Percentiles rank a stretch among this genome's conserved stretches.
These are phyloP conservation scores for Arthrinium phaeospermum DNA, from an alignment of 2,329 filamentous ascomycete species.

Conservation along the genomic window DNA sequence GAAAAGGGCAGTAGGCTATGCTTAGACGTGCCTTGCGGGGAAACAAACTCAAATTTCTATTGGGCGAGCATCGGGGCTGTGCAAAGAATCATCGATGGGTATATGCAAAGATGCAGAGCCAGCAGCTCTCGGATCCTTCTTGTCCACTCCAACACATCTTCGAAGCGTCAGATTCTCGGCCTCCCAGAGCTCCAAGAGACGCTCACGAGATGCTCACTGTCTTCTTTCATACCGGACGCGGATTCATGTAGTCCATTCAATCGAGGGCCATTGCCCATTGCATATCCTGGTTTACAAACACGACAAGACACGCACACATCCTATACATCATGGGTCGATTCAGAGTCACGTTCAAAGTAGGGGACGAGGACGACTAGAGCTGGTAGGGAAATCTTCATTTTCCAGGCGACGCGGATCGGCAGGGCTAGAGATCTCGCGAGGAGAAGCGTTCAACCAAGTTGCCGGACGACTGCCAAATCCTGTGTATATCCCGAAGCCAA, in stretches of 20 bases:
- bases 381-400: slow-evolving; percentile 20
- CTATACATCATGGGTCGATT: neutral
- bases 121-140: neutral
- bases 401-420: slow-evolving; percentile 16
- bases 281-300: too few relatives aligned
- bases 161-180: neutral
- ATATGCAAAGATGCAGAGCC: neutral
- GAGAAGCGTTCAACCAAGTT: slow-evolving; percentile 22
- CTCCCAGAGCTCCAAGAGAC: neutral
- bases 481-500: slow-evolving; percentile 25
- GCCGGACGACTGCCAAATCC: slow-evolving; percentile 21
- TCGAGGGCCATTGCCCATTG: neutral
- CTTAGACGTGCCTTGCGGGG: slow-evolving; percentile 1
- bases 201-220: neutral
- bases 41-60: slow-evolving; percentile 14
- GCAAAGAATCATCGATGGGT: slow-evolving; percentile 13
- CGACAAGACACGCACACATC: neutral
- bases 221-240: neutral
- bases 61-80: slow-evolving; percentile 5
- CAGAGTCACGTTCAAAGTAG: neutral
- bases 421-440: slow-evolving; percentile 20
- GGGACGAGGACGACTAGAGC: neutral
- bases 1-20: slow-evolving; percentile 6
- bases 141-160: neutral
- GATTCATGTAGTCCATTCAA: neutral